These are phyloP conservation scores for Volvariella surrecta DNA, from an alignment of 1,284 basidiomycete species.

Conservation along the genomic window DNA sequence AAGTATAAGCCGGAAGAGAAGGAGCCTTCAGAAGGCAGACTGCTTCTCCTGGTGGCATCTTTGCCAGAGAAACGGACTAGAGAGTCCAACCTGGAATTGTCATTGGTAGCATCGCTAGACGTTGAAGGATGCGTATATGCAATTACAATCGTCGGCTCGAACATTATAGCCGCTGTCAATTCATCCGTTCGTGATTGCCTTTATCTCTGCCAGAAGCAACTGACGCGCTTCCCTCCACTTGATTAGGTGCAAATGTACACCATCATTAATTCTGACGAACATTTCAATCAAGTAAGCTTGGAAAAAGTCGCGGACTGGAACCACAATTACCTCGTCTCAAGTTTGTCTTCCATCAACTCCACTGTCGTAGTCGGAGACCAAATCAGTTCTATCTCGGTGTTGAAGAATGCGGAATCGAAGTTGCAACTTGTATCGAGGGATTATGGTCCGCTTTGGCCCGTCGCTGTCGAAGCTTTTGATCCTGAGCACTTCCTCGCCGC, in stretches of 20 bases:
- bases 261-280: constrained; percentile 11
- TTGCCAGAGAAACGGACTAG: constrained; percentile 16
- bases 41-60: constrained; percentile 42
- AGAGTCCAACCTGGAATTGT: constrained; percentile 24
- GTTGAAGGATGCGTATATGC: constrained; percentile 59
- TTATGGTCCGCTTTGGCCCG: constrained; percentile 69
- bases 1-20: constrained; percentile 37
- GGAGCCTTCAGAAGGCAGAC: constrained; percentile 51
- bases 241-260: constrained; percentile 28
- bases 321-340: constrained; percentile 76
- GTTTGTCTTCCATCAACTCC: constrained; percentile 41
- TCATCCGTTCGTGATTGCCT: constrained; percentile 36
- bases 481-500: constrained; percentile 60
- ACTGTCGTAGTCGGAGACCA: constrained; percentile 69
- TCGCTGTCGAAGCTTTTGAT: constrained; percentile 47
- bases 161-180: constrained; percentile 65
- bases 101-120: constrained; percentile 27
- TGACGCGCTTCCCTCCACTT: no score
- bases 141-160: constrained; percentile 34
- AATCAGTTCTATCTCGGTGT: constrained; percentile 72
- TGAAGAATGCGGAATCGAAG: constrained; percentile 41
- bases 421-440: constrained; percentile 67
- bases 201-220: no score
- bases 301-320: constrained; percentile 54
- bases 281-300: constrained; percentile 18